Base-by-base conservation (phyloP, 148 eudicot genomes). In the Drosera capensis region DNA sequence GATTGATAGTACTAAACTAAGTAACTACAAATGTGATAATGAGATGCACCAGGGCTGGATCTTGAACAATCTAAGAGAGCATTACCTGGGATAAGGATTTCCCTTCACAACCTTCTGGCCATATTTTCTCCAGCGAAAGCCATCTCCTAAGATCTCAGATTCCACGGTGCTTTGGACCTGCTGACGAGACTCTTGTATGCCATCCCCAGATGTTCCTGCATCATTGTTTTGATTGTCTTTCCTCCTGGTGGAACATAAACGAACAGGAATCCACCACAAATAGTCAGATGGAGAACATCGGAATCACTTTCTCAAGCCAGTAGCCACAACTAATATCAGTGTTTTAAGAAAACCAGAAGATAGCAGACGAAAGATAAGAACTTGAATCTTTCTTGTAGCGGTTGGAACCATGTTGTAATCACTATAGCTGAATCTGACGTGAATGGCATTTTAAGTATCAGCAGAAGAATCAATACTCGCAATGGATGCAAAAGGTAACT, bases 71-170 rank as follows among this genome's bases (percentile, higher is more conserved):
- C 12, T 17, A 14, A 7, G 14, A 14, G 8, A 44, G 25, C 48
- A 41, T 41, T 51, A 90, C 97, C 97, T 90, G 66, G 97, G 97
- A 61, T 78, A 71, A 11, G 88, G 71, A 58, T 74, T 84, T 70
- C 95, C 99, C 62, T 70, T 90, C 16, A 90, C 97, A 48, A 84
- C 87, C 66, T 90, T 90, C 68, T 90, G 99, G 24, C 99, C 95
- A 15, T 90, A 85, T 66, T 90, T 90, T 61, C 99, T 75, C 99
- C 99, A 90, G 29, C 85, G 95, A 68, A 67, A 90, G 25, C 95
- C 99, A 35, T 90, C 99, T 0, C 80, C 79, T 24, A 58, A 43
- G 3, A 60, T 62, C 30, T 75, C 95, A 16, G 82, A 49, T 62
- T 78, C 95, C 11, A 63, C n/a, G 12, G 63, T 45, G 63, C 63